Evolutionary conservation across 2,329 filamentous ascomycete species (phyloP), one percentile per base, ranked within the genome.

Genomic region (Pyricularia grisea): DNA sequence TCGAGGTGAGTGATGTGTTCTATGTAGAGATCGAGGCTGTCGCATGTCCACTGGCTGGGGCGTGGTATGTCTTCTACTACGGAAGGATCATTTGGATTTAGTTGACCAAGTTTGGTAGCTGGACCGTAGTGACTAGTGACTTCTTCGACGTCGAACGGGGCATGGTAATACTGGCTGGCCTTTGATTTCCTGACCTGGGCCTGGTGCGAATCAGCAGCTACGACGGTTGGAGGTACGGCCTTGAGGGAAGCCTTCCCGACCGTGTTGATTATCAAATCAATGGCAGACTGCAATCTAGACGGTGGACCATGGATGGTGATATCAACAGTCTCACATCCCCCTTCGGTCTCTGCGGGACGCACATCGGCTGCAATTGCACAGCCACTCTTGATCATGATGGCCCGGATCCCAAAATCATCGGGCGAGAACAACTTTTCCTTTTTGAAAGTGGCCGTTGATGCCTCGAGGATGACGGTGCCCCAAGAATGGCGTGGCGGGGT

Each of bases 401-500:
- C 10, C 12, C 36, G 65, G 36, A 67, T 30, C 20, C 65, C 65
- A 23, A 55, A n/a, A 31, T 74, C 70, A 28, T 71, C 70, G 23
- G 63, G 69, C 68, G 69, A 70, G 65, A 65, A 69, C 23, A 64
- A 66, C 68, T 25, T 60, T 17, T 42, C 65, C 65, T 55, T 42
- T 9, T 71, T 31, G 31, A 60, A 67, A 25, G 27, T 65, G 27
- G 25, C 20, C 36, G 23, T 61, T 50, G 66, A 67, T 30, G 74
- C 31, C 23, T 65, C 28, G n/a, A 68, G n/a, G 12, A 23, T 11
- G 23, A 68, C 30, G 20, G 30, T 36, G n/a, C 4, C 11, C 67
- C 67, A 68, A 4, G 30, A 5, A 28, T 58, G 23, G 11, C 55
- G 67, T 31, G 7, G 3, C 20, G 67, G 74, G 17, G 81, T 83